phyloP scores from a whole-genome alignment of 371 early-diverging fungal species.

The Dipsacomyces acuminosporus region DNA sequence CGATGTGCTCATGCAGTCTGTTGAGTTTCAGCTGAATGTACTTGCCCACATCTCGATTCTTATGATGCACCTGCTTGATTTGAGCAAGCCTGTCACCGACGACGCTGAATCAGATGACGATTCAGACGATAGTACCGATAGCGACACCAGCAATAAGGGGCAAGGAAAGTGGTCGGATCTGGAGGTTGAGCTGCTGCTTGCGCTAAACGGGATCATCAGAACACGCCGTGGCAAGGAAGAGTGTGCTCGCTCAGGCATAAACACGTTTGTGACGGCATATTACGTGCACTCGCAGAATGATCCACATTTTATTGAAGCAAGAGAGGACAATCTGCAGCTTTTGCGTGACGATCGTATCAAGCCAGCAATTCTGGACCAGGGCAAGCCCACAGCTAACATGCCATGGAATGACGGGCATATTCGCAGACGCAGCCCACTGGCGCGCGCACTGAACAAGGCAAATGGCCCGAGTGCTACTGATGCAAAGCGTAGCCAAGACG shows the following conservation, averaged over 20 bases:
- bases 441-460: too few species aligned
- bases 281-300: slow-evolving; percentile 5
- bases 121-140: too few species aligned
- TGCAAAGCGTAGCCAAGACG: not conserved
- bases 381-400: too few species aligned
- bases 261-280: slow-evolving; percentile 13
- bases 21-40: slow-evolving; percentile 14
- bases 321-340: slow-evolving; percentile 5
- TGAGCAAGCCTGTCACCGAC: not conserved
- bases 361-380: not conserved
- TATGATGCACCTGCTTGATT: slow-evolving; percentile 11
- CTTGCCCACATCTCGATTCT: slow-evolving; percentile 18
- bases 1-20: slow-evolving; percentile 4
- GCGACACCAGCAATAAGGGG: too few species aligned
- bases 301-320: slow-evolving; percentile 10
- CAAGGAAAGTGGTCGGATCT: too few species aligned
- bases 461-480: too few species aligned
- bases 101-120: too few species aligned
- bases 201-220: not conserved
- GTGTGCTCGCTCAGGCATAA: slow-evolving; percentile 3
- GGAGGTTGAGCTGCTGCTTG: not conserved
- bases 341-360: not conserved
- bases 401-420: too few species aligned
- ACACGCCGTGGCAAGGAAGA: not conserved
- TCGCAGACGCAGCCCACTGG: too few species aligned